A percentile compares a stretch with the other conserved stretches of the same genome.
phyloP scores from a whole-genome alignment of 2,329 filamentous ascomycete genomes.

The Cladosporium phlei region DNA sequence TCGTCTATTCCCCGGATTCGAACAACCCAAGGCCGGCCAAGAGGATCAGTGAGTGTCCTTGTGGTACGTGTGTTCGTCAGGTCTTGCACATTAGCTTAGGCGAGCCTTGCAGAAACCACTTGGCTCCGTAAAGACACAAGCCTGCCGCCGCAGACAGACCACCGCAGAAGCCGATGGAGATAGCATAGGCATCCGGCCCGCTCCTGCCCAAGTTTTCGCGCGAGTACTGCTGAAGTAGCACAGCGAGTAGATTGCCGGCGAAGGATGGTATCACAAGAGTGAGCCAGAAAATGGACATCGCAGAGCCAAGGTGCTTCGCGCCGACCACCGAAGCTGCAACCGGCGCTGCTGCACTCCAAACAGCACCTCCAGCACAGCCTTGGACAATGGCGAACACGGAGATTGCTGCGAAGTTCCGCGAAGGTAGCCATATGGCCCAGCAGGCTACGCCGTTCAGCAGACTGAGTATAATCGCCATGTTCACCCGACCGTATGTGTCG shows the following conservation, averaged over 20 bases:
- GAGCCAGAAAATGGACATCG: slow-evolving; percentile 9
- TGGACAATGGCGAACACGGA: slow-evolving; percentile 4
- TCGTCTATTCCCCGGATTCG: too few relatives aligned
- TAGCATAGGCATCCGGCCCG: slow-evolving; percentile 5
- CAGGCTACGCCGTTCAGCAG: slow-evolving; percentile 4
- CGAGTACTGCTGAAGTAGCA: slow-evolving; percentile 6
- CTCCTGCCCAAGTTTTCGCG: background rate
- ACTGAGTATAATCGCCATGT: slow-evolving; percentile 3
- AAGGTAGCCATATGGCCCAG: slow-evolving; percentile 8
- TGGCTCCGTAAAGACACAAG: slow-evolving; percentile 1
- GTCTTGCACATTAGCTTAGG: background rate
- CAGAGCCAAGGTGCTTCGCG: slow-evolving; percentile 4
- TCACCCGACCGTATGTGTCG: slow-evolving; percentile 5
- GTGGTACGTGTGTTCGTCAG: background rate
- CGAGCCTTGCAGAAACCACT: background rate
- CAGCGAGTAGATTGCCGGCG: slow-evolving; percentile 1
- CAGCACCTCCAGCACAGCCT: background rate
- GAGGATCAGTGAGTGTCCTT: too few relatives aligned
- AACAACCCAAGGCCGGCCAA: too few relatives aligned
- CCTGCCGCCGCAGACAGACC: slow-evolving; percentile 4
- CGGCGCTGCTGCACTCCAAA: slow-evolving; percentile 6
- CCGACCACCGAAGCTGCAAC: slow-evolving; percentile 4
- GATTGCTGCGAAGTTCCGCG: background rate
- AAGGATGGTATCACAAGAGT: slow-evolving; percentile 1
- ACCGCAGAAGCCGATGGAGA: slow-evolving; percentile 7